These are phyloP conservation scores for Colletotrichum liriopes DNA, from an alignment of 2,329 filamentous ascomycete species.

Conservation along the genomic window DNA sequence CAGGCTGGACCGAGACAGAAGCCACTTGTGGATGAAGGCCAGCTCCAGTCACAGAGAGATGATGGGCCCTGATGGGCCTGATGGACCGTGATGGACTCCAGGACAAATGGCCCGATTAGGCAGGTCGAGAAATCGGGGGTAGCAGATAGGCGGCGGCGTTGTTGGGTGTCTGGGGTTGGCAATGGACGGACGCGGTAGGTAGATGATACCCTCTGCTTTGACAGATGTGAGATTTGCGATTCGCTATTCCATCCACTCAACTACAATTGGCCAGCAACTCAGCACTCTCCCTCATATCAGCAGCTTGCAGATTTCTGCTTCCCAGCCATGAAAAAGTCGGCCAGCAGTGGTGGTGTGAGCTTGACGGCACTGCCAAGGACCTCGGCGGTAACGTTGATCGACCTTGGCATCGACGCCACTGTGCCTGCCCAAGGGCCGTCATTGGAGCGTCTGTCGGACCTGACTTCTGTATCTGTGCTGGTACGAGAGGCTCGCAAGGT, in stretches of 20 bases:
- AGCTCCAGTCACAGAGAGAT: slow-evolving; percentile 24
- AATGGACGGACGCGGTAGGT: neutral
- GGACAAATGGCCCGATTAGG: slow-evolving; percentile 43
- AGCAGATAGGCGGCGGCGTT: slow-evolving; percentile 28
- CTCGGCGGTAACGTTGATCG: slow-evolving; percentile 42
- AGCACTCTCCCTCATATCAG: slow-evolving; percentile 2
- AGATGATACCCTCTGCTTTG: neutral
- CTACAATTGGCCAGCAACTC: slow-evolving; percentile 15
- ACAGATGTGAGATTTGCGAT: slow-evolving; percentile 14
- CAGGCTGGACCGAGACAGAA: slow-evolving; percentile 35
- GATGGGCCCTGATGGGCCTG: slow-evolving; percentile 30
- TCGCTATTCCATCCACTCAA: slow-evolving; percentile 14
- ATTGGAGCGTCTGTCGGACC: slow-evolving; percentile 37
- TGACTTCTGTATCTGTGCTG: slow-evolving; percentile 34
- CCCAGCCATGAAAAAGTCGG: slow-evolving; percentile 1
- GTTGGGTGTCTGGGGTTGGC: slow-evolving; percentile 9
- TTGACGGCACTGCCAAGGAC: slow-evolving; percentile 26
- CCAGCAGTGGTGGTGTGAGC: neutral
- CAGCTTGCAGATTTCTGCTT: neutral
- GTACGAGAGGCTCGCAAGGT: slow-evolving; percentile 5
- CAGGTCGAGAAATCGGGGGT: slow-evolving; percentile 34
- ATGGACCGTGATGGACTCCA: slow-evolving; percentile 32
- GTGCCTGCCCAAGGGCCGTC: neutral
- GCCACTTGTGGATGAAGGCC: slow-evolving; percentile 14
- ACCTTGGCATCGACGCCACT: slow-evolving; percentile 42